Percentiles rank a stretch among this genome's conserved stretches.
These are phyloP conservation scores for Magnusiomyces tetraspermus DNA, from an alignment of 1,139 yeast genomes.

Conservation along the genomic window DNA sequence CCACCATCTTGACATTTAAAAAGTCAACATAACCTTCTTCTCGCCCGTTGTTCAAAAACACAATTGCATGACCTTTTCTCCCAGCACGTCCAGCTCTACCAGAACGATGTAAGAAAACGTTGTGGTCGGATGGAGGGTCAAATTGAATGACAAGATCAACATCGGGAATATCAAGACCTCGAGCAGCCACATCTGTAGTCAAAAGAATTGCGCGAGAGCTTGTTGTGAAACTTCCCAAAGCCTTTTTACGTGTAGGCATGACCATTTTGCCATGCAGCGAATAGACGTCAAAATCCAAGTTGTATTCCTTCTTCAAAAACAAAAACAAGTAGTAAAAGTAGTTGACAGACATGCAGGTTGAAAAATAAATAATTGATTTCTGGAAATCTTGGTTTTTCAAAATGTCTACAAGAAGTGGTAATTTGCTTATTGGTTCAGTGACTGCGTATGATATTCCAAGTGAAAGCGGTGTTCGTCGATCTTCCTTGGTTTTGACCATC, in stretches of 20 bases:
- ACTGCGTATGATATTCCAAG: constrained; percentile 55
- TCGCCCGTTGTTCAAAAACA: constrained; percentile 58
- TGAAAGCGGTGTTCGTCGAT: constrained; percentile 48
- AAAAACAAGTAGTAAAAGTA: constrained; percentile 57
- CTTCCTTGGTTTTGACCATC: constrained; percentile 42
- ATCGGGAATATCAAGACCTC: constrained; percentile 89
- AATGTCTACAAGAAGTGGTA: constrained; percentile 48
- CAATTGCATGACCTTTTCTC: constrained; percentile 66
- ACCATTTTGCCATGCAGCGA: constrained; percentile 75
- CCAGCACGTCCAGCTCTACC: constrained; percentile 94
- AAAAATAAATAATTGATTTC: constrained; percentile 78
- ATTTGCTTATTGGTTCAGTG: constrained; percentile 51
- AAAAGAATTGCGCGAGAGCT: constrained; percentile 50
- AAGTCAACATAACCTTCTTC: constrained; percentile 80
- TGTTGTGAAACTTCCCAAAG: constrained; percentile 51
- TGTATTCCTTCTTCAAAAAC: constrained; percentile 26
- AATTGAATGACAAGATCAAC: constrained; percentile 81
- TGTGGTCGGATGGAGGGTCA: constrained; percentile 89
- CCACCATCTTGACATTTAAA: constrained; percentile 63
- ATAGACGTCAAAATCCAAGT: constrained; percentile 18
- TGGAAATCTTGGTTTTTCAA: constrained; percentile 45
- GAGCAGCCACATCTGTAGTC: constrained; percentile 55
- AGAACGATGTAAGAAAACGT: constrained; percentile 76
- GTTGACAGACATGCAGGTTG: constrained; percentile 80
- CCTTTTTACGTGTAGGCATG: constrained; percentile 63